Conservation (phyloP, 768 basidiomycete genomes). For the Mycena belliarum region DNA sequence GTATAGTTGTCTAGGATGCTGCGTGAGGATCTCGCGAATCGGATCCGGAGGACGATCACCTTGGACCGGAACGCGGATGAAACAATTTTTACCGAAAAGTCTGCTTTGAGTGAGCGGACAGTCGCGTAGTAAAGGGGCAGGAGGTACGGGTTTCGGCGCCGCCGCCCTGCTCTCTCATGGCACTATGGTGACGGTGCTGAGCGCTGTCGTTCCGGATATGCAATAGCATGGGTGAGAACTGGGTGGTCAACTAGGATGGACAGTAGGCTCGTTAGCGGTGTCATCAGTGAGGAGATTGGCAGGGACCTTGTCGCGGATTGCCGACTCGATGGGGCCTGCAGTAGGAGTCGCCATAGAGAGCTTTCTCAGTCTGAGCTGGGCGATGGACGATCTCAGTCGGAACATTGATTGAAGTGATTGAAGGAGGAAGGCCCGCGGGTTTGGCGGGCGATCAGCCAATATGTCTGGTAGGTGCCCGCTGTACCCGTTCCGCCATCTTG, state of each 20-base stretch:
- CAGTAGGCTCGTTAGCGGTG: slow-evolving; percentile 20
- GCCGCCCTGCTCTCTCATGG: slow-evolving; percentile 70
- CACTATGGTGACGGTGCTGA: slow-evolving; percentile 81
- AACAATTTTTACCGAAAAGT: slow-evolving; percentile 76
- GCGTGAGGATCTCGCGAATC: slow-evolving; percentile 13
- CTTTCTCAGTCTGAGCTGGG: neutral
- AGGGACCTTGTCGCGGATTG: slow-evolving; percentile 61
- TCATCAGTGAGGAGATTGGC: slow-evolving; percentile 16
- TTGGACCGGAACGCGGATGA: slow-evolving; percentile 75
- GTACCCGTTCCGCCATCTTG: neutral
- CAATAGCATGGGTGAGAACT: slow-evolving; percentile 64
- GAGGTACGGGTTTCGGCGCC: slow-evolving; percentile 77
- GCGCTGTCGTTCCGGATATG: slow-evolving; percentile 79
- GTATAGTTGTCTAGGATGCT: slow-evolving; percentile 61
- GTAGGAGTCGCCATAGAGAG: slow-evolving; percentile 6
- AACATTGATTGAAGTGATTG: neutral
- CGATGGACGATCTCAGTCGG: neutral
- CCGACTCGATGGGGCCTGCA: slow-evolving; percentile 53
- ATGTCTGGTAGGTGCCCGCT: neutral
- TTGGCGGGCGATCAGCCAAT: neutral
- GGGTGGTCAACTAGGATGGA: slow-evolving; percentile 53
- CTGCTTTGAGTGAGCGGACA: slow-evolving; percentile 36
- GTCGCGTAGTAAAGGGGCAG: slow-evolving; percentile 1
- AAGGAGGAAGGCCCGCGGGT: neutral
- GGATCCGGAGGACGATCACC: slow-evolving; percentile 39